These are phyloP conservation scores for Vigna trinervia DNA, from an alignment of 306 rosid species.

Conservation along the genomic window DNA sequence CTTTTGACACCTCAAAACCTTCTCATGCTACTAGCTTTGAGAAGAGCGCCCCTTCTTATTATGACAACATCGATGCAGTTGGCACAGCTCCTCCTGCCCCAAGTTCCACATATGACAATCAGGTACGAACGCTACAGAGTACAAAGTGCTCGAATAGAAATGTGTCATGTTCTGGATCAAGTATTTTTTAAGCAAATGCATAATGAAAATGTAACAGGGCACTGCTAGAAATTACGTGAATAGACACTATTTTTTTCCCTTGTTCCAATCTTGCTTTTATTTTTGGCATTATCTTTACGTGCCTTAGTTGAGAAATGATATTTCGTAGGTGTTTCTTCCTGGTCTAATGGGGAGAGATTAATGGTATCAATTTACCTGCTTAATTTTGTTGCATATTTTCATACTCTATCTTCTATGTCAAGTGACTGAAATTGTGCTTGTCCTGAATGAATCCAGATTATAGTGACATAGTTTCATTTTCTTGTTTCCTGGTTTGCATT, in stretches of 20 bases:
- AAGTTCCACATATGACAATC: conserved; percentile 69
- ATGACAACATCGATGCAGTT: conserved; percentile 29
- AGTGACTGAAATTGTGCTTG: conserved; percentile 1
- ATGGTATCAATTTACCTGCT: conserved; percentile 29
- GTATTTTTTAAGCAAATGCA: background rate
- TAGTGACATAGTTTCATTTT: conserved; percentile 15
- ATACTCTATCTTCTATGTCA: background rate
- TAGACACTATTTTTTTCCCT: background rate
- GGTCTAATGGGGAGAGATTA: conserved; percentile 3
- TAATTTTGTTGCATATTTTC: conserved; percentile 26
- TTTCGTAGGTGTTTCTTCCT: conserved; percentile 4
- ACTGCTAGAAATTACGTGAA: conserved; percentile 17
- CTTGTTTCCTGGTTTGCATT: conserved; percentile 6
- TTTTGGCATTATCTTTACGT: conserved; percentile 25
- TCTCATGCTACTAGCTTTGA: conserved; percentile 52
- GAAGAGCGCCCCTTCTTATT: conserved; percentile 70
- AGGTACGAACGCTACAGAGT: conserved; percentile 55
- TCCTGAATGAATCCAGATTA: conserved; percentile 36
- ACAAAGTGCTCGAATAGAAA: conserved; percentile 15
- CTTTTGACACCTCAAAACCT: conserved; percentile 59
- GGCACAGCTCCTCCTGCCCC: conserved; percentile 67
- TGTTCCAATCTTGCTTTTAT: background rate
- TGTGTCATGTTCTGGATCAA: background rate
- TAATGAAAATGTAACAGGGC: background rate
- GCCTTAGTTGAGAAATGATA: conserved; percentile 27